These are phyloP conservation scores for Lagenidium giganteum DNA, from an alignment of 352 stramenopile species.

Conservation along the genomic window DNA sequence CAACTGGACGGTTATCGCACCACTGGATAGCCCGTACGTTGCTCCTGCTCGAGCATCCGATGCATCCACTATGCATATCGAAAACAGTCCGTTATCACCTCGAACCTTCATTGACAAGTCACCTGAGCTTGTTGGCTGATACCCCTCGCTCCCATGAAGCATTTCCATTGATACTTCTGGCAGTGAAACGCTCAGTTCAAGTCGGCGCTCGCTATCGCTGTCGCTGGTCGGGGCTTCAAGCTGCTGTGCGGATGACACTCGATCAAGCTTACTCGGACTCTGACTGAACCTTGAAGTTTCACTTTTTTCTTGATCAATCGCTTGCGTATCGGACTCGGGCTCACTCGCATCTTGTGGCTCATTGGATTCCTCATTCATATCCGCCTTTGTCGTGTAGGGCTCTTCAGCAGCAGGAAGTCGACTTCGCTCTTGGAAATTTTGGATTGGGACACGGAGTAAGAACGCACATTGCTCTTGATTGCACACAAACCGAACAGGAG, in stretches of 20 bases:
- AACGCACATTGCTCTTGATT: conserved; percentile 84
- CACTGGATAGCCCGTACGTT: conserved; percentile 50
- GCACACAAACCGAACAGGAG: conserved; percentile 69
- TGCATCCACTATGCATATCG: conserved; percentile 66
- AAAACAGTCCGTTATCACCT: conserved; percentile 54
- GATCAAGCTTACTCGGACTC: no score
- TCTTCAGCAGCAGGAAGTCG: no score
- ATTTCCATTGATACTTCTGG: conserved; percentile 81
- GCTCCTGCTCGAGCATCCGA: conserved; percentile 32
- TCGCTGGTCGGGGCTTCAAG: no score
- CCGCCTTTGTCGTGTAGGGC: conserved; percentile 15
- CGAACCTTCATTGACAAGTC: conserved; percentile 72
- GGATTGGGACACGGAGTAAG: conserved; percentile 61
- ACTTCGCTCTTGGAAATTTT: conserved; percentile 68
- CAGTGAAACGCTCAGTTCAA: no score
- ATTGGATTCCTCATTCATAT: no score
- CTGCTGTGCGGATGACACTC: no score
- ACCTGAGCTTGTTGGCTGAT: conserved; percentile 69
- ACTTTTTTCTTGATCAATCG: neutral
- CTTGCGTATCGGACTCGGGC: neutral
- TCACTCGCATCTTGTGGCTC: neutral
- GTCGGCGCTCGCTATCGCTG: no score
- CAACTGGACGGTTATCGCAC: conserved; percentile 36
- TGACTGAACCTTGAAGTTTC: neutral
- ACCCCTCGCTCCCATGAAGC: conserved; percentile 67